These are phyloP conservation scores for Nicotiana sylvestris DNA, from an alignment of 257 asterid species.

Conservation along the genomic window DNA sequence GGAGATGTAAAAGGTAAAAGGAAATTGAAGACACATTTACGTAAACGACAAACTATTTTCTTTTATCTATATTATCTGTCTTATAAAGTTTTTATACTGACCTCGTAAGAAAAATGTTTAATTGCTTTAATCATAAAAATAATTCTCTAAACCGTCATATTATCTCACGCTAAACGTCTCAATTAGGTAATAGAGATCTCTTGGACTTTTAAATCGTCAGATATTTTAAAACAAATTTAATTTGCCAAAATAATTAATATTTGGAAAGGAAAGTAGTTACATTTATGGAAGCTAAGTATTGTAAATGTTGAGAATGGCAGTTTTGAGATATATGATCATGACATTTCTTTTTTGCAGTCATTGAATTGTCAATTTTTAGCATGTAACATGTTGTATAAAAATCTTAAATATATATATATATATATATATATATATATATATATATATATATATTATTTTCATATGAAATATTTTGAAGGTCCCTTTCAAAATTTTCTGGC, in stretches of 20 bases:
- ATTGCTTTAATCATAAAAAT: not conserved
- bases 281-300: too few species aligned
- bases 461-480: not conserved
- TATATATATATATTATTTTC: not conserved
- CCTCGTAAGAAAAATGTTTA: not conserved
- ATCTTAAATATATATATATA: too few species aligned
- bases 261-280: too few species aligned
- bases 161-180: not conserved
- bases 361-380: conserved; percentile 17
- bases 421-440: too few species aligned
- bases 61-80: too few species aligned
- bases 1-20: too few species aligned
- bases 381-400: not conserved
- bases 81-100: not conserved
- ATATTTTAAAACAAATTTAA: too few species aligned
- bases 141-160: not conserved
- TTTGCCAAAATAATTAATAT: too few species aligned
- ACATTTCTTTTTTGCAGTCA: conserved; percentile 6
- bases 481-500: not conserved
- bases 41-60: too few species aligned
- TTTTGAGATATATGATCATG: conserved; percentile 8
- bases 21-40: not conserved
- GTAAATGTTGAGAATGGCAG: not conserved
- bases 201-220: too few species aligned
- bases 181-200: not conserved